Evolutionary conservation across 352 stramenopile species (phyloP), one percentile per base, ranked within the genome.

Genomic region (Globisporangium carolinianum): DNA sequence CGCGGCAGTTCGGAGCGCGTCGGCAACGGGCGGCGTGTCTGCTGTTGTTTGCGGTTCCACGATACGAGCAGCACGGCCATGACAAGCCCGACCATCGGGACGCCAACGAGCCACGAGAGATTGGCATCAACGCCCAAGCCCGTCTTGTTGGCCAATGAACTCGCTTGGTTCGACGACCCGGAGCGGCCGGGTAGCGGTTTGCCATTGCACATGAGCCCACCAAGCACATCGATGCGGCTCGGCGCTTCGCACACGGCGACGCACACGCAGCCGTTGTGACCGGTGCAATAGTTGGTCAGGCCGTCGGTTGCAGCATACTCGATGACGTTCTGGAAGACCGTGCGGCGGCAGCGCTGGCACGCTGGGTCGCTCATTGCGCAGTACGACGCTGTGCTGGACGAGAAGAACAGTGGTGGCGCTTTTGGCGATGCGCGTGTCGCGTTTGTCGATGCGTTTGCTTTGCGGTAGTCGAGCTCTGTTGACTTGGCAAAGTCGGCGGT

Each of bases 31-130:
- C 39, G 7, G 7, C 39, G 49, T 41, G 32, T 18, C 49, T 54
- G 12, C 32, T 54, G 49, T 2, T 58, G 42, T n/a, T 68, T 74
- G 12, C 73, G 60, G 52, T 67, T 73, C 15, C 67, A 65, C 45
- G 74, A 77, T 47, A 83, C 76, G 24, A 73, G 60, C 32, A 83
- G 67, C 47, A 77, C 73, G 0, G 58, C 58, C 36, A 58, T 41
- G 43, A 73, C 66, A 10, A 68, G 64, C 0, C 75, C 68, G 6
- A 79, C 71, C 42, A 83, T 72, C 38, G 67, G 67, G 48, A 83
- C 71, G 39, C 71, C 73, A 1, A 73, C 66, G 8, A 76, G 7
- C 55, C 75, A 72, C n/a, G 72, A 51, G 4, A 68, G 60, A 53
- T 73, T 73, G 8, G 70, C 71, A 15, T 71, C 62, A 15, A 68